These are phyloP conservation scores for Fragilariopsis cylindrus DNA, from an alignment of 108 stramenopile genomes.

Conservation along the genomic window DNA sequence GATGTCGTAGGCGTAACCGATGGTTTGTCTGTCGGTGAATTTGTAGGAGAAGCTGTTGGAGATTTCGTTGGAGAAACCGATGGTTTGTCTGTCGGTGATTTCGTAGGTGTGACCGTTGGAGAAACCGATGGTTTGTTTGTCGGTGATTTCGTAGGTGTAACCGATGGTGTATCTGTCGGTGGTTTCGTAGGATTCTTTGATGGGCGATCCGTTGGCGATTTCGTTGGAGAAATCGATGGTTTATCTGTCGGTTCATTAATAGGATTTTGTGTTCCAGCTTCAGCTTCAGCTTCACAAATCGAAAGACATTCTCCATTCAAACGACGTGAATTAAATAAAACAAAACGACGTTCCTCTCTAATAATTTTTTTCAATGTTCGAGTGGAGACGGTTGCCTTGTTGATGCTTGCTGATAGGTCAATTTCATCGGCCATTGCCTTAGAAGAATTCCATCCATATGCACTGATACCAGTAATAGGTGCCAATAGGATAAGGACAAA, in stretches of 20 bases:
- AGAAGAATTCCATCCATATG: no score
- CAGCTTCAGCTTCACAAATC: neutral
- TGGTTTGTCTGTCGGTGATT: neutral
- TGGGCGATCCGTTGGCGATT: neutral
- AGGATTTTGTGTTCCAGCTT: neutral
- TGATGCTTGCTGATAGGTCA: no score
- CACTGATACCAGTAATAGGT: no score
- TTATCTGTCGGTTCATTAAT: neutral
- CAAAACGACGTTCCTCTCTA: neutral
- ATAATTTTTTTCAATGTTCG: neutral
- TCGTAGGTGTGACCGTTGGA: neutral
- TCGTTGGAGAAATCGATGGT: neutral
- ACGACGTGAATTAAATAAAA: neutral
- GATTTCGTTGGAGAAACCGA: neutral
- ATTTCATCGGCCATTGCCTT: no score
- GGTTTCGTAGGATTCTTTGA: neutral
- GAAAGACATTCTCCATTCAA: conserved; percentile 5
- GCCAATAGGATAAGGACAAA: no score
- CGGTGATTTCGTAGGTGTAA: neutral
- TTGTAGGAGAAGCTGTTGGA: neutral
- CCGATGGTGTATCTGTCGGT: neutral
- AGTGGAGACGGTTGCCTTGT: no score
- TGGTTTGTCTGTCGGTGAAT: neutral
- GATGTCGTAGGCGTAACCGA: neutral
- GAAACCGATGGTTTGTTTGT: neutral